A percentile compares a stretch with the other conserved stretches of the same genome.
Conservation (phyloP, 495 filamentous ascomycete genomes). For the Aspergillus indologenus region DNA sequence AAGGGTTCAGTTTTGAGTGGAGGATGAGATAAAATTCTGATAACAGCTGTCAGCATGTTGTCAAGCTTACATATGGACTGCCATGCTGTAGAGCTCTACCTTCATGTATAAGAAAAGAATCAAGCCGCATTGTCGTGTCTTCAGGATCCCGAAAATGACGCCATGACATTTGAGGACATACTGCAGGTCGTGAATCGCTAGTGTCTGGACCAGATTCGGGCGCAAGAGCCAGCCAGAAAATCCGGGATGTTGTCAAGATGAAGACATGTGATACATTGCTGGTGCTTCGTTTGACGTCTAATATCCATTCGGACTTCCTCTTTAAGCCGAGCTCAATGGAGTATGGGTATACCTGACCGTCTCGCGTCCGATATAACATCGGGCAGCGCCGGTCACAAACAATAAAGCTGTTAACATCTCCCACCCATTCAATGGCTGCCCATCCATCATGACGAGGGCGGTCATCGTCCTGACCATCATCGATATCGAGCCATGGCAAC, state of each 20-base stretch:
- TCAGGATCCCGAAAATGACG: slow-evolving; percentile 45
- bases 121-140: slow-evolving; percentile 42
- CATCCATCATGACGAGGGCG: slow-evolving; percentile 46
- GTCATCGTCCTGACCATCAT: slow-evolving; percentile 14
- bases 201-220: not conserved
- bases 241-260: slow-evolving; percentile 50
- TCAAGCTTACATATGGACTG: not conserved
- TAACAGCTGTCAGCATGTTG: not conserved
- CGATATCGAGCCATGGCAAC: slow-evolving; percentile 30
- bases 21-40: slow-evolving; percentile 35
- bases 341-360: slow-evolving; percentile 18
- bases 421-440: slow-evolving; percentile 49
- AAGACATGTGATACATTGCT: slow-evolving; percentile 50
- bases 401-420: slow-evolving; percentile 42
- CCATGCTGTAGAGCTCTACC: slow-evolving; percentile 17
- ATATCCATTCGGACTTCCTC: slow-evolving; percentile 48
- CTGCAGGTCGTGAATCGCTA: slow-evolving; percentile 8
- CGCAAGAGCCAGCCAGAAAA: slow-evolving; percentile 41
- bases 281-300: slow-evolving; percentile 49
- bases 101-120: slow-evolving; percentile 28
- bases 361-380: slow-evolving; percentile 37
- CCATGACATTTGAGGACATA: slow-evolving; percentile 37
- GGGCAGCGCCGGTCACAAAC: slow-evolving; percentile 44
- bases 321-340: slow-evolving; percentile 36
- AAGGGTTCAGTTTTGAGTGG: slow-evolving; percentile 42